Base-by-base conservation (phyloP, 2,329 filamentous ascomycete genomes). In the Pseudogymnoascus pannorum region DNA sequence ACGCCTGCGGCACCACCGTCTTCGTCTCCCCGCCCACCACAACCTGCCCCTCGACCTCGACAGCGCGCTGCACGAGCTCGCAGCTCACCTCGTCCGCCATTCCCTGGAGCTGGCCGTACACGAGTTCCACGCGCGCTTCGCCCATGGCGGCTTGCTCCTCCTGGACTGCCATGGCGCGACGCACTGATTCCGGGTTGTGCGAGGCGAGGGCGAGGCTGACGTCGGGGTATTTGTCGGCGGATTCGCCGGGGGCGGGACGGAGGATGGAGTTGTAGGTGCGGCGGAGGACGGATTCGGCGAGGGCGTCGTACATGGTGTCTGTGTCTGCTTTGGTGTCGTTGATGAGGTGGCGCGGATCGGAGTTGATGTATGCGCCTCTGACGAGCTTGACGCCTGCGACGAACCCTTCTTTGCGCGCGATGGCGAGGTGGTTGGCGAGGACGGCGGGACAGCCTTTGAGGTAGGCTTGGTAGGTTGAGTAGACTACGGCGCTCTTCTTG, bases 31-130 rank as follows among this genome's bases (percentile, higher is more conserved):
- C 57, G 62, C 64, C 81, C 76, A 60, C 77, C 66, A 68, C 59
- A 2, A 62, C 54, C 44, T 65, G 61, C 7, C 35, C 59, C 18
- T 31, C 58, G 18, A 36, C 57, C 35, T 26, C 22, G 0, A 44
- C 20, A 1, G 63, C 65, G 24, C 62, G 64, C 29, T 69, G 65
- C 0, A 72, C 68, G 2, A 87, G 74, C 71, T 85, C 83, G 71
- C 83, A 87, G 72, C 87, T 91, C 59, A 97, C 86, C 72, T 97
- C 92, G 68, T 97, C 93, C 1, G 93, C 93, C 93, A 97, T 97
- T 38, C 93, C 92, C 77, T 93, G 89, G 1, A 97, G 82, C 76
- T 97, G 92, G 2, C 89, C 89, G 72, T 91, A 92, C 1, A 79
- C 76, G 2, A 82, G 72, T 42, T 81, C 77, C 2, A 73, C 73